A percentile compares a stretch with the other conserved stretches of the same genome.
phyloP scores from a whole-genome alignment of 257 asterid genomes.

The Eustoma russellianum region DNA sequence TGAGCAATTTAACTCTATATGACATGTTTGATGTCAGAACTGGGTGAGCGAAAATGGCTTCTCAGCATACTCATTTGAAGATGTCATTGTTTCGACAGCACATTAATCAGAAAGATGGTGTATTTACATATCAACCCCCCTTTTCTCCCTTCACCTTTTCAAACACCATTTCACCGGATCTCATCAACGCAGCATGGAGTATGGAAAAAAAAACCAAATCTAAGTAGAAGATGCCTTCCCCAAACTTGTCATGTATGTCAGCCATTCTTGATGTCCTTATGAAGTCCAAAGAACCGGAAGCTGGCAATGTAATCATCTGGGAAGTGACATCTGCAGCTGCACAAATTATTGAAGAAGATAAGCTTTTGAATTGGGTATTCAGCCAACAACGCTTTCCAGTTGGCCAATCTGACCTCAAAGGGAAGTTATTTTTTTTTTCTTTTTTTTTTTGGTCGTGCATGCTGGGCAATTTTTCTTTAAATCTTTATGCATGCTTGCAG shows the following conservation, averaged over 20 bases:
- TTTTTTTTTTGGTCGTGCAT: no score
- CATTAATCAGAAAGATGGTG: conserved; percentile 35
- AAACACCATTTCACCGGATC: conserved; percentile 1
- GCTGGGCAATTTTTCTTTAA: no score
- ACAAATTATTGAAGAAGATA: conserved; percentile 59
- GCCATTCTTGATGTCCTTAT: conserved; percentile 69
- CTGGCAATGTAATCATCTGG: conserved; percentile 56
- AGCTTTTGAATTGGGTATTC: no score
- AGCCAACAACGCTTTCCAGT: no score
- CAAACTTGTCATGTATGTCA: conserved; percentile 84
- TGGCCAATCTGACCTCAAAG: no score
- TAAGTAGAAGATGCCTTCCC: conserved; percentile 40
- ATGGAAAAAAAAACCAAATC: conserved; percentile 3
- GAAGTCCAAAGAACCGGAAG: conserved; percentile 41
- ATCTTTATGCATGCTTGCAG: no score
- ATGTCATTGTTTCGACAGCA: conserved; percentile 51
- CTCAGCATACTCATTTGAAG: no score
- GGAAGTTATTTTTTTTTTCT: no score
- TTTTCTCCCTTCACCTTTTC: conserved; percentile 21
- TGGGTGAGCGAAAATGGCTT: conserved; percentile 28
- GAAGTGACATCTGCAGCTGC: no score
- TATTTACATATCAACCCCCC: conserved; percentile 44
- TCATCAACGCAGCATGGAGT: neutral
- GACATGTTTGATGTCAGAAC: conserved; percentile 30
- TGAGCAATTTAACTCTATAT: no score